Evolutionary conservation across 768 basidiomycete genomes (phyloP).

Genomic region (Trametopsis cervina): DNA sequence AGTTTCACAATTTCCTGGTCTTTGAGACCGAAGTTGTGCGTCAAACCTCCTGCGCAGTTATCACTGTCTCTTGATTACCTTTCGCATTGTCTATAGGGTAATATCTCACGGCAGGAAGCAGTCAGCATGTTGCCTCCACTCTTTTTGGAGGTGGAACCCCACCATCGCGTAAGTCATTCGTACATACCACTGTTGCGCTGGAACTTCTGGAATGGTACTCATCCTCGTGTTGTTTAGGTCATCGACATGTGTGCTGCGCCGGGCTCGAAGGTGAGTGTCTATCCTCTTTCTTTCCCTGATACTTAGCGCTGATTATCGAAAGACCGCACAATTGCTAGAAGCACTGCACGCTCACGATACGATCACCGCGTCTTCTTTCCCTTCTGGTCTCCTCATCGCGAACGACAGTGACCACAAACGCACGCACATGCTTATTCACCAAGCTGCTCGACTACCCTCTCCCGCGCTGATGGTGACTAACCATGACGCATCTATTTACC

Average conservation of each 20-base stretch:
- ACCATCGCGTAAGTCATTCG: constrained; percentile 56
- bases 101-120: constrained; percentile 92
- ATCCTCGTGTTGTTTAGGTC: constrained; percentile 37
- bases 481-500: constrained; percentile 86
- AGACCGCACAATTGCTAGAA: constrained; percentile 96
- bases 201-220: not conserved
- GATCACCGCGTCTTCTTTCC: constrained; percentile 54
- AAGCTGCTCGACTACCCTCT: constrained; percentile 88
- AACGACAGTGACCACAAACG: constrained; percentile 95
- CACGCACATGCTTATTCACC: constrained; percentile 94
- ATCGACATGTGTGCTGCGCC: constrained; percentile 99
- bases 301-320: constrained; percentile 4
- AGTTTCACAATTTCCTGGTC: constrained; percentile 93
- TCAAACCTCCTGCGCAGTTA: constrained; percentile 10
- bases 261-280: constrained; percentile 72
- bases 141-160: constrained; percentile 88
- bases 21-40: constrained; percentile 95
- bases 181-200: not conserved
- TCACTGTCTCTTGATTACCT: too few relatives aligned
- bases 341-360: constrained; percentile 81
- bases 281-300: not conserved
- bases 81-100: constrained; percentile 69
- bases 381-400: constrained; percentile 84
- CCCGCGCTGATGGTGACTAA: constrained; percentile 95
- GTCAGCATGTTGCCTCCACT: constrained; percentile 99